Conservation (phyloP, 2,329 filamentous ascomycete species). For the Nigrograna mackinnonii region DNA sequence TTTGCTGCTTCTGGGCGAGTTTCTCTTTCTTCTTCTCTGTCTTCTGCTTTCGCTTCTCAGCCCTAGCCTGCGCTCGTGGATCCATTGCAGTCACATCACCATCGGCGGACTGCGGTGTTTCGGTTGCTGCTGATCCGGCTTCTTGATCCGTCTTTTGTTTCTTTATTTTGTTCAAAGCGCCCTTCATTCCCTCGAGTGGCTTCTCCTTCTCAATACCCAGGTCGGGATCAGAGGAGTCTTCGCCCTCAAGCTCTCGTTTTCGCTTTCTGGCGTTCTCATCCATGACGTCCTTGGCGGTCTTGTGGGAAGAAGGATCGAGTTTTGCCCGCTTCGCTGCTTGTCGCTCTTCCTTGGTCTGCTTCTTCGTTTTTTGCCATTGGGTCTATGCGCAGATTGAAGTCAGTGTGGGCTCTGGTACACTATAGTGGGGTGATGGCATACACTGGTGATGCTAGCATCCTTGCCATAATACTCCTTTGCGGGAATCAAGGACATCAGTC, state of each 20-base stretch:
- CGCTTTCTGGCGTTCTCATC: conserved; percentile 81
- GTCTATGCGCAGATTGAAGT: not conserved
- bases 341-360: conserved; percentile 86
- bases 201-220: conserved; percentile 40
- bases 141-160: conserved; percentile 45
- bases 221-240: conserved; percentile 36
- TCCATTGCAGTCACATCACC: conserved; percentile 4
- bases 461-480: conserved; percentile 90
- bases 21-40: conserved; percentile 52
- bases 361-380: conserved; percentile 76
- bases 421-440: conserved; percentile 55
- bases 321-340: conserved; percentile 72
- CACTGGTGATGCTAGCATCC: conserved; percentile 67
- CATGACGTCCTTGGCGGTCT: conserved; percentile 91
- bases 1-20: conserved; percentile 42
- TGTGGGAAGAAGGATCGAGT: conserved; percentile 86
- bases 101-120: not conserved
- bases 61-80: conserved; percentile 35
- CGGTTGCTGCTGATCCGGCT: conserved; percentile 21
- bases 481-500: conserved; percentile 83
- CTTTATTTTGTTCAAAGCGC: conserved; percentile 34
- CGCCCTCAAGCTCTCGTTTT: conserved; percentile 67
- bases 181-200: conserved; percentile 42
- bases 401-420: no score
- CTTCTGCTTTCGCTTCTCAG: conserved; percentile 48